Evolutionary conservation across 495 filamentous ascomycete species (phyloP), one percentile per base, ranked within the genome.

Genomic region (Hyaloscypha hepaticicola): DNA sequence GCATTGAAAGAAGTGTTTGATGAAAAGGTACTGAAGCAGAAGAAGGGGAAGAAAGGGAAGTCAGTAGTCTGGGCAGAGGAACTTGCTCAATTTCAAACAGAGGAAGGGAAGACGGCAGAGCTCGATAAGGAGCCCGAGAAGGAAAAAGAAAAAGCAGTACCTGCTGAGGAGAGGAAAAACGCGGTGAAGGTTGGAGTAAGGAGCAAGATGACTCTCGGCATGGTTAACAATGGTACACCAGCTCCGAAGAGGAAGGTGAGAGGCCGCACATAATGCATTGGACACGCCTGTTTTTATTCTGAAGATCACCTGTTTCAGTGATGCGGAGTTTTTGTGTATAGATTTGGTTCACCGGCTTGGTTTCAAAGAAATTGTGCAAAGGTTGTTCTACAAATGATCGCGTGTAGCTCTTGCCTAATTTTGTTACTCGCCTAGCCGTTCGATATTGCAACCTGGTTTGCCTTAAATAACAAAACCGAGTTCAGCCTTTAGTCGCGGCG

Each of bases 11-110:
- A 72, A 52, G 31, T 55, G 0, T 72, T 72, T 49, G 67, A 72
- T 29, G 70, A 70, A 21, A 70, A 67, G 26, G 28, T 45, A 6
- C 65, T 69, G 38, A 29, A 56, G 25, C 12, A 53, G 25, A 66
- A 63, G 29, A 58, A 51, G 31, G 45, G 48, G 5, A 66, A 69
- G 24, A 67, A 63, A 21, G 26, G 48, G 7, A 72, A 68, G 51
- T 70, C 24, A 19, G 69, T 73, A 22, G 55, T 63, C 9, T 73
- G 71, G 71, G 71, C 71, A 8, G 71, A 69, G 51, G 67, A 69
- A 55, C 29, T 73, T 7, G 60, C 65, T 14, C 69, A 71, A 28
- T 70, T 64, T 34, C 69, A 71, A 34, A 65, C 11, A 0, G 28
- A 29, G 16, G 61, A 65, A 34, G 63, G 41, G 2, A 65, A 69